Conservation (phyloP, 257 asterid species). For the Gentiana straminea region DNA sequence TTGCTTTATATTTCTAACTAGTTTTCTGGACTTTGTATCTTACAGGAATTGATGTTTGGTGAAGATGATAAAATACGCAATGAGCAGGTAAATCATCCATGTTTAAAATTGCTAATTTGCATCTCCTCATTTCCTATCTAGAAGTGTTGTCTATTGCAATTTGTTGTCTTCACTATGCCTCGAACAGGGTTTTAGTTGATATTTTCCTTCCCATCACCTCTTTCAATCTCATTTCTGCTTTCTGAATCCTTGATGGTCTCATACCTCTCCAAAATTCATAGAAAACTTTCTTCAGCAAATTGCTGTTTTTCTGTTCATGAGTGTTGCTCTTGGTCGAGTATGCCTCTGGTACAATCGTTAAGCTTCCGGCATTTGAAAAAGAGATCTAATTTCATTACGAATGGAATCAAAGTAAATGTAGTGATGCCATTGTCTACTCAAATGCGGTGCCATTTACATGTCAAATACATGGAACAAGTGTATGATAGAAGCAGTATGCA, state of each 20-base stretch:
- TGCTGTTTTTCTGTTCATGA: neutral
- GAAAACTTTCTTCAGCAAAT: neutral
- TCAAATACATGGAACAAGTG: too few species aligned
- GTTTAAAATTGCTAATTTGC: neutral
- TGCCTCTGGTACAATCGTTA: too few species aligned
- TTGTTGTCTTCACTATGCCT: neutral
- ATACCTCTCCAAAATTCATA: neutral
- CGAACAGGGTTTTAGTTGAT: neutral
- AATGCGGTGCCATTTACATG: too few species aligned
- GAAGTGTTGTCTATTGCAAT: neutral
- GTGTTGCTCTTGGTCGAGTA: too few species aligned
- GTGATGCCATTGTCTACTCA: too few species aligned
- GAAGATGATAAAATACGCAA: constrained; percentile 28
- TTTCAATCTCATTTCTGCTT: neutral
- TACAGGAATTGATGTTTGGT: constrained; percentile 25
- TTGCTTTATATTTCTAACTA: neutral
- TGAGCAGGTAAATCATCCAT: constrained; percentile 18
- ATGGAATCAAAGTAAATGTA: too few species aligned
- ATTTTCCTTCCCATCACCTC: too few species aligned
- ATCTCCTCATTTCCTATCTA: neutral
- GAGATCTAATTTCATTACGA: too few species aligned
- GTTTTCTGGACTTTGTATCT: constrained; percentile 3
- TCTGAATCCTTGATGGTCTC: neutral
- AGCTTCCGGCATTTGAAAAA: too few species aligned
- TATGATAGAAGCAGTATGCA: too few species aligned